These are phyloP conservation scores for Botrytis cinerea DNA, from an alignment of 2,329 filamentous ascomycete species.

Conservation along the genomic window DNA sequence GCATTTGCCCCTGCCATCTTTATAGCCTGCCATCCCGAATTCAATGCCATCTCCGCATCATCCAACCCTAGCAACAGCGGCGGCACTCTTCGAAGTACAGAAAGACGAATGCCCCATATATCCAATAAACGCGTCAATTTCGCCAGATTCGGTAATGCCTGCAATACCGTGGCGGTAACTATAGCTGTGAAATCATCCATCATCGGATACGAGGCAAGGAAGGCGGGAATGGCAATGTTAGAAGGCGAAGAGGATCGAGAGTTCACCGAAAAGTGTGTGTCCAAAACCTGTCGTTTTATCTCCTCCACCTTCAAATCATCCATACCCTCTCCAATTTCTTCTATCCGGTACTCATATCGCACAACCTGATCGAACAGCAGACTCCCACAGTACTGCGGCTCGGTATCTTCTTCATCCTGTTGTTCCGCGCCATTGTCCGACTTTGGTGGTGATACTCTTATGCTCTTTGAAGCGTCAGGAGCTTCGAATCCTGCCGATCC, in stretches of 20 bases:
- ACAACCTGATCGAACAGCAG: slow-evolving; percentile 64
- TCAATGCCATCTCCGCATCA: slow-evolving; percentile 65
- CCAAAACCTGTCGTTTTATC: slow-evolving; percentile 83
- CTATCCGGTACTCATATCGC: slow-evolving; percentile 70
- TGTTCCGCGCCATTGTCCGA: slow-evolving; percentile 10
- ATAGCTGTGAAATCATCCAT: slow-evolving; percentile 90
- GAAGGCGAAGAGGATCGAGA: slow-evolving; percentile 55
- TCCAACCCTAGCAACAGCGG: slow-evolving; percentile 64
- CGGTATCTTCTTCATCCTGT: slow-evolving; percentile 25
- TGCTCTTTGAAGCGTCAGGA: slow-evolving; percentile 46
- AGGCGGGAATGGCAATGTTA: slow-evolving; percentile 45
- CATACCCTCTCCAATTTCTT: slow-evolving; percentile 70
- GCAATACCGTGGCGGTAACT: slow-evolving; percentile 87
- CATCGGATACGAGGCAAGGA: slow-evolving; percentile 59
- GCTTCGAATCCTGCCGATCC: slow-evolving; percentile 58
- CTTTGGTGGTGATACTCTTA: slow-evolving; percentile 43
- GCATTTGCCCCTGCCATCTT: slow-evolving; percentile 37
- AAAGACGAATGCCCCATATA: slow-evolving; percentile 75
- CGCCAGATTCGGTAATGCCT: slow-evolving; percentile 79
- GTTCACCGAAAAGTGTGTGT: slow-evolving; percentile 70
- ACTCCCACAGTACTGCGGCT: slow-evolving; percentile 55
- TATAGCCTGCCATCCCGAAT: slow-evolving; percentile 67
- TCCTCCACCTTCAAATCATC: slow-evolving; percentile 77
- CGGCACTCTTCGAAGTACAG: slow-evolving; percentile 73
- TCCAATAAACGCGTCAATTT: slow-evolving; percentile 72